Evolutionary conservation across 1,284 basidiomycete genomes (phyloP).

Genomic region (Caloboletus inedulis): DNA sequence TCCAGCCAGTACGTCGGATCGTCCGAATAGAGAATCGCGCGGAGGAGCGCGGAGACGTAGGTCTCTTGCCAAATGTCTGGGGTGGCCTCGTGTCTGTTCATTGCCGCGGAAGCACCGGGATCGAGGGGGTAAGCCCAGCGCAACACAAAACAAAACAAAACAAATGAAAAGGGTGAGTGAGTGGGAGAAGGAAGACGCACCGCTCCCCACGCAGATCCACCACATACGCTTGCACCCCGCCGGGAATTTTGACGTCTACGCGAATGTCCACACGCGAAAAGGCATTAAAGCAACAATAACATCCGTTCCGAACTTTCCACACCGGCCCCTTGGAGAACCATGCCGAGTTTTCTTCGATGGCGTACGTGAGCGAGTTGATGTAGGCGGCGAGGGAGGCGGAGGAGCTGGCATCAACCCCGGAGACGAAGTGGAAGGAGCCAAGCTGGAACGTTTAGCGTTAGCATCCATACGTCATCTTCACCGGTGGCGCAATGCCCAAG

Average conservation of each 20-base stretch:
- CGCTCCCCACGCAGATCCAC: conserved; percentile 93
- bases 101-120: neutral
- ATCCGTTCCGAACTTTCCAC: conserved; percentile 95
- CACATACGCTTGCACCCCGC: conserved; percentile 92
- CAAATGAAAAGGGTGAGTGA: neutral
- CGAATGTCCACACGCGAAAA: conserved; percentile 96
- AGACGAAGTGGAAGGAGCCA: conserved; percentile 88
- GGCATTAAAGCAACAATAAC: conserved; percentile 98
- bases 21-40: conserved; percentile 96
- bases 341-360: conserved; percentile 85
- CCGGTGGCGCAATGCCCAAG: neutral
- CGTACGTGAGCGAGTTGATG: conserved; percentile 95
- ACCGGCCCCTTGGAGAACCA: conserved; percentile 88
- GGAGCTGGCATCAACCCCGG: conserved; percentile 95
- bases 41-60: conserved; percentile 88
- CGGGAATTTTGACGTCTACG: conserved; percentile 98
- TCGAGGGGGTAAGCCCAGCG: neutral
- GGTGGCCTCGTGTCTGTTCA: conserved; percentile 80
- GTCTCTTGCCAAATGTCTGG: conserved; percentile 96
- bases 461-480: neutral
- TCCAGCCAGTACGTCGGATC: conserved; percentile 88
- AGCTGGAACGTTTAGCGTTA: conserved; percentile 46
- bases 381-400: conserved; percentile 97
- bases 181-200: conserved; percentile 40
- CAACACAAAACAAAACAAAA: neutral